Percentiles rank a stretch among this genome's conserved stretches.
phyloP scores from a whole-genome alignment of 2,329 filamentous ascomycete genomes.

The Xylariales sp. region DNA sequence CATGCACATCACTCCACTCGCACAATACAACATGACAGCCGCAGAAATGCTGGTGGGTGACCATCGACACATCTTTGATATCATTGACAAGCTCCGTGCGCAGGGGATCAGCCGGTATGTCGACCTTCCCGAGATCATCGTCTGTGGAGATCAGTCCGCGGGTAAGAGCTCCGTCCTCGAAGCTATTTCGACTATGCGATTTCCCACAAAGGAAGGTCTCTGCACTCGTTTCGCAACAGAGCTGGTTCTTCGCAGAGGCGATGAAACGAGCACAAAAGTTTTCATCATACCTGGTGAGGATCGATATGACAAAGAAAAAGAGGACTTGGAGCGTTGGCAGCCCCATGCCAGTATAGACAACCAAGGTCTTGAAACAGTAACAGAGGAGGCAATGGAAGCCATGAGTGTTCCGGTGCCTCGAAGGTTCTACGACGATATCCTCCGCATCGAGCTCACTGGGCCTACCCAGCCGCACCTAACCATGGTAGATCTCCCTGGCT shows the following conservation, averaged over 20 bases:
- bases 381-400: constrained; percentile 30
- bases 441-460: constrained; percentile 41
- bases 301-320: constrained; percentile 19
- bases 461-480: constrained; percentile 46
- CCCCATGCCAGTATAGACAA: constrained; percentile 11
- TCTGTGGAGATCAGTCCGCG: constrained; percentile 49
- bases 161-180: constrained; percentile 56
- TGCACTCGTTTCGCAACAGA: constrained; percentile 62
- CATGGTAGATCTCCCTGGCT: constrained; percentile 53
- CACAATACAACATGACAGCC: not conserved
- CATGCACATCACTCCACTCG: not conserved
- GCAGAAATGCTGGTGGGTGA: not conserved
- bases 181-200: constrained; percentile 48
- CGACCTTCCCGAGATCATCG: constrained; percentile 34
- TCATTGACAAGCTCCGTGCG: constrained; percentile 23
- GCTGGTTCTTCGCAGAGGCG: constrained; percentile 42
- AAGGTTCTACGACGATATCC: constrained; percentile 41
- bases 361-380: constrained; percentile 23
- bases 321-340: constrained; percentile 11
- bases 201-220: constrained; percentile 48
- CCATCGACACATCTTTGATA: constrained; percentile 25
- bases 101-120: constrained; percentile 29
- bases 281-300: constrained; percentile 26
- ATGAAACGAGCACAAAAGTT: constrained; percentile 23
- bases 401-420: not conserved